phyloP scores from a whole-genome alignment of 2,329 filamentous ascomycete genomes.

The Hymenoscyphus fraxineus region DNA sequence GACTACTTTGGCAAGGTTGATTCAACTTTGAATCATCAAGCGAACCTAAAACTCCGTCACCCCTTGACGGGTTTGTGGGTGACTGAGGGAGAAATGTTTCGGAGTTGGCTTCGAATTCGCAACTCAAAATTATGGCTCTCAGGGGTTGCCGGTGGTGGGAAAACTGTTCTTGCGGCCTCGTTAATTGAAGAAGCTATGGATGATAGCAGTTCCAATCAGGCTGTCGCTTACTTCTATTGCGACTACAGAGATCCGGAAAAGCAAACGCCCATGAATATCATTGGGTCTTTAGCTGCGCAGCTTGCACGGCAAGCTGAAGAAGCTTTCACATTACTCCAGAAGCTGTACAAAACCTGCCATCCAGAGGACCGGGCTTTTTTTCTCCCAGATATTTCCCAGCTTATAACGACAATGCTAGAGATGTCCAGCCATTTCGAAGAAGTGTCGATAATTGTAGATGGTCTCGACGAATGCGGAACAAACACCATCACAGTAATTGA shows the following conservation, averaged over 20 bases:
- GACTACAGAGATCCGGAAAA: conserved; percentile 26
- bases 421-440: not conserved
- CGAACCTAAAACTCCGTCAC: not conserved
- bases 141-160: conserved; percentile 23
- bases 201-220: not conserved
- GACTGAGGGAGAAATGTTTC: conserved; percentile 20
- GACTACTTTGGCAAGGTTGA: not conserved
- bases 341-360: not conserved
- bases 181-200: conserved; percentile 14
- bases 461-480: conserved; percentile 9
- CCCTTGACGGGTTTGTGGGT: conserved; percentile 33
- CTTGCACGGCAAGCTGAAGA: conserved; percentile 2
- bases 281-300: conserved; percentile 14
- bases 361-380: not conserved
- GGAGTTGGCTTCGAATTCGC: conserved; percentile 12
- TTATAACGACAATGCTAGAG: not conserved
- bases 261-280: conserved; percentile 20
- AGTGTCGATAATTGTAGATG: conserved; percentile 10
- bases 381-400: not conserved
- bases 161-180: conserved; percentile 18
- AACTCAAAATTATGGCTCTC: conserved; percentile 17
- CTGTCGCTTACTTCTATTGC: conserved; percentile 27
- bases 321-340: not conserved
- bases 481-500: not conserved
- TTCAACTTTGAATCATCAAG: not conserved